Percentiles rank a stretch among this genome's conserved stretches.
Conservation (phyloP, 495 filamentous ascomycete genomes). For the Filosporella fistucella region DNA sequence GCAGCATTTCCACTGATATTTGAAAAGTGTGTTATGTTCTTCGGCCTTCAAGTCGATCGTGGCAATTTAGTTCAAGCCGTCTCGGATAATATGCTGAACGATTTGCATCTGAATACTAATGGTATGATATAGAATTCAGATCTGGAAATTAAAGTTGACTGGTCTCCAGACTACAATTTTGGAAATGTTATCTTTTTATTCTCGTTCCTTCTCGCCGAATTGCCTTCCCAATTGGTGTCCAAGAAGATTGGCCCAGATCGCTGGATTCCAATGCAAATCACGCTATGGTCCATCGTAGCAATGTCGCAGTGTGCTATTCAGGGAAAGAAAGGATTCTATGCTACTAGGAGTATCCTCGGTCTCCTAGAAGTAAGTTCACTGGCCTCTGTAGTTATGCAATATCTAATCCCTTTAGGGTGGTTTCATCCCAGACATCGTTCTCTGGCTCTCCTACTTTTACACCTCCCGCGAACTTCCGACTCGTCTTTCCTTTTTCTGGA, state of each 20-base stretch:
- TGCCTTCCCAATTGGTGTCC: slow-evolving; percentile 70
- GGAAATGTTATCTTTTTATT: slow-evolving; percentile 72
- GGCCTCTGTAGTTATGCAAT: background rate
- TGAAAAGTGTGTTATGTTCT: slow-evolving; percentile 62
- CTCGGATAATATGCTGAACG: slow-evolving; percentile 62
- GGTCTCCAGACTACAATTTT: slow-evolving; percentile 54
- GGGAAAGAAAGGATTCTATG: slow-evolving; percentile 56
- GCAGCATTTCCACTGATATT: too few relatives aligned
- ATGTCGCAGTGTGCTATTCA: slow-evolving; percentile 61
- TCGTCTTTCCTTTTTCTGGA: slow-evolving; percentile 67
- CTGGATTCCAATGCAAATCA: slow-evolving; percentile 82
- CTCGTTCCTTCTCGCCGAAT: slow-evolving; percentile 62
- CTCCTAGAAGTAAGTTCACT: slow-evolving; percentile 49
- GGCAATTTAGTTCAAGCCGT: slow-evolving; percentile 70
- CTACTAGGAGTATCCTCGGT: slow-evolving; percentile 60
- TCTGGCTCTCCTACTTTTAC: slow-evolving; percentile 79
- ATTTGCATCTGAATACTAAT: slow-evolving; percentile 58
- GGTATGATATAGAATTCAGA: slow-evolving; percentile 1
- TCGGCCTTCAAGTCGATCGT: slow-evolving; percentile 76
- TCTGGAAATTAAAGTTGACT: background rate
- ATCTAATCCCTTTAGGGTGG: slow-evolving; percentile 42
- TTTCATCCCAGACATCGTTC: slow-evolving; percentile 50
- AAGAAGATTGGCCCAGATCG: slow-evolving; percentile 79
- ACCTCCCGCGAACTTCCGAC: slow-evolving; percentile 65
- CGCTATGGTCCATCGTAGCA: slow-evolving; percentile 72